These are phyloP conservation scores for Paraphaeosphaeria sporulosa DNA, from an alignment of 2,329 filamentous ascomycete species.

Conservation along the genomic window DNA sequence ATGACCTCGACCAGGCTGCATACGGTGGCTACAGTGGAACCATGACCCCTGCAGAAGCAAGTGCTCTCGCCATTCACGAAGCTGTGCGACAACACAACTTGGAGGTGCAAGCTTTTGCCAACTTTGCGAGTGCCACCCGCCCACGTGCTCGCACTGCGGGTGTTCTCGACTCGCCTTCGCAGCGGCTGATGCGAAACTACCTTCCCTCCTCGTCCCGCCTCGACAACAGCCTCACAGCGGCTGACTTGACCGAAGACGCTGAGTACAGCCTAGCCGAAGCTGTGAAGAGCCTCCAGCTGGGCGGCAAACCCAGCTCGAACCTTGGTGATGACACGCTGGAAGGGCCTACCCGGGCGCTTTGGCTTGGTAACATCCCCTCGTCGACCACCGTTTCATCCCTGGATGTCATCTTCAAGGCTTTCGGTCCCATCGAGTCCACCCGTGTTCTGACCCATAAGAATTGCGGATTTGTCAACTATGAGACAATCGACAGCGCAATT, in stretches of 20 bases:
- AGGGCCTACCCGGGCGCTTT: constrained; percentile 89
- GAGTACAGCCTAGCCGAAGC: constrained; percentile 84
- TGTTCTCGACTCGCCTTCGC: constrained; percentile 79
- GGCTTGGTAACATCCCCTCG: constrained; percentile 96
- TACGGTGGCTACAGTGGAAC: constrained; percentile 67
- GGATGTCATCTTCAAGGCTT: constrained; percentile 93
- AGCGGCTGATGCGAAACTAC: constrained; percentile 72
- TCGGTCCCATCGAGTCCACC: constrained; percentile 88
- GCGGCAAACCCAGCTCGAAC: constrained; percentile 69
- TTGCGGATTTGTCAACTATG: constrained; percentile 98
- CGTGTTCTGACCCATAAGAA: constrained; percentile 98
- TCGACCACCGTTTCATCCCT: constrained; percentile 96
- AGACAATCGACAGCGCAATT: constrained; percentile 87
- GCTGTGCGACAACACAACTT: constrained; percentile 90
- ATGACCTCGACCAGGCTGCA: constrained; percentile 67
- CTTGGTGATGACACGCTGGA: constrained; percentile 82
- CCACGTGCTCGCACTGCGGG: constrained; percentile 92
- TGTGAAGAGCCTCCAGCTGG: constrained; percentile 80
- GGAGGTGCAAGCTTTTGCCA: constrained; percentile 90
- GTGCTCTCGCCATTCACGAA: constrained; percentile 69
- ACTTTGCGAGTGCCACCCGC: constrained; percentile 79
- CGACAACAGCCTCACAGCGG: constrained; percentile 76
- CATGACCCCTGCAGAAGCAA: constrained; percentile 66
- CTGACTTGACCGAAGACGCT: constrained; percentile 78
- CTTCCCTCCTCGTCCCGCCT: constrained; percentile 78